Base-by-base conservation (phyloP, 2,329 filamentous ascomycete genomes). In the Penicillium crustosum region DNA sequence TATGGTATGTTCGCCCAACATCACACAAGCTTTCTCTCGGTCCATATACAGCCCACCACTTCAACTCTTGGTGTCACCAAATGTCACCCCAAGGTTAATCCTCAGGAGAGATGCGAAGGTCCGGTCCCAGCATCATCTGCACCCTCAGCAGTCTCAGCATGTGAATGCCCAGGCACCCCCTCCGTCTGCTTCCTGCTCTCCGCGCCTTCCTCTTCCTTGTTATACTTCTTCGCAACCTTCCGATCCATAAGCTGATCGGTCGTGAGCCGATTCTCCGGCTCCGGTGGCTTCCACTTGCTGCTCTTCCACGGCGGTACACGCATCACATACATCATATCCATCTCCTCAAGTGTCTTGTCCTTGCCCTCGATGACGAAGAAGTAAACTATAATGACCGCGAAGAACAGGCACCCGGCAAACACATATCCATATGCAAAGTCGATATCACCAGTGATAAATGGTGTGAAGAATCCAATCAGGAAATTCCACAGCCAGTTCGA, bases 401-500 rank as follows among this genome's bases (percentile, higher is more conserved):
- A 77, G 6, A 89, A 75, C 66, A 89, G 88, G 68, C 88, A 91
- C 0, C 81, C 87, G 0, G 89, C 89, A 73, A 92, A 92, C 25
- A 93, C 85, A 64, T 91, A 90, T 2, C 89, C 89, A 68, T 91
- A 91, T 5, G 82, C 81, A 73, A 88, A 92, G 64, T 88, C 83
- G 58, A 92, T 91, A 4, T 83, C 82, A 0, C 78, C 76, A 0
- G 87, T 89, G 70, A 92, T 91, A 72, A 91, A 91, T 0, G 89
- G 87, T 0, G 89, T 91, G 78, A 91, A 91, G 78, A 92, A 92
- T 0, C 84, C 82, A 60, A 89, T 79, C 66, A 88, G 73, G 73
- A 91, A 91, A 70, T 90, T 88, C 86, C 86, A 89, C 15, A 74
- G 59, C 89, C 89, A 93, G 75, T 92, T 93, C 13, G 88, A 85